A percentile compares a stretch with the other conserved stretches of the same genome.
Conservation (phyloP, 805 yeast genomes). For the Yarrowia bubula region DNA sequence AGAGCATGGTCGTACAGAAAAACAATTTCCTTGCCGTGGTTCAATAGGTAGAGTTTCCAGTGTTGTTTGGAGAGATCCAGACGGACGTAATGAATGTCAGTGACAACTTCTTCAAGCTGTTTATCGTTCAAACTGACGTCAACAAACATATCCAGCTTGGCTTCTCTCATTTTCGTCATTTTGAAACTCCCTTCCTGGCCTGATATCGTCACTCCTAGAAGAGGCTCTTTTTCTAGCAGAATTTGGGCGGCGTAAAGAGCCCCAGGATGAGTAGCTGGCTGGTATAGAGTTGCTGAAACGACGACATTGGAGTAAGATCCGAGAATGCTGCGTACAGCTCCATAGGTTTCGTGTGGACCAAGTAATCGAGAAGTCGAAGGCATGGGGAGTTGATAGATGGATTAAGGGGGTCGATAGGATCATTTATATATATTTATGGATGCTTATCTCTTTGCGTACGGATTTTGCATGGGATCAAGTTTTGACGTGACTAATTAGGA, state of each 20-base stretch:
- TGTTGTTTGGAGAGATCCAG: conserved; percentile 25
- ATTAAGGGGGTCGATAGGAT: too few species aligned
- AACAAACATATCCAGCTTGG: background rate
- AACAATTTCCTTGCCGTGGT: conserved; percentile 9
- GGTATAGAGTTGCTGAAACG: background rate
- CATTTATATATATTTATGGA: too few species aligned
- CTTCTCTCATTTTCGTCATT: background rate
- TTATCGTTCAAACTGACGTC: background rate
- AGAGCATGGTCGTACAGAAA: conserved; percentile 33
- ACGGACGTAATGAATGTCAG: background rate
- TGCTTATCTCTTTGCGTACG: too few species aligned
- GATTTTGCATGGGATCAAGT: background rate
- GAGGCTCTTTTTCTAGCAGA: background rate
- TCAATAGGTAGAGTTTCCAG: conserved; percentile 32
- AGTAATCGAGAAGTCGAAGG: background rate
- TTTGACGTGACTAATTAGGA: conserved; percentile 4
- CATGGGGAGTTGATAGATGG: background rate
- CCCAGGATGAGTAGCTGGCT: background rate
- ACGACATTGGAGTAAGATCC: conserved; percentile 5
- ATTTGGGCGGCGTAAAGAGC: background rate
- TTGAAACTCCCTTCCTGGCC: background rate
- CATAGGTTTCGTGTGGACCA: conserved; percentile 12
- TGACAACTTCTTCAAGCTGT: background rate
- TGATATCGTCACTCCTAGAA: background rate
- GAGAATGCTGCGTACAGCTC: background rate